Percentiles rank a stretch among this genome's conserved stretches.
phyloP scores from a whole-genome alignment of 495 filamentous ascomycete species.

The Aspergillus ostianus region DNA sequence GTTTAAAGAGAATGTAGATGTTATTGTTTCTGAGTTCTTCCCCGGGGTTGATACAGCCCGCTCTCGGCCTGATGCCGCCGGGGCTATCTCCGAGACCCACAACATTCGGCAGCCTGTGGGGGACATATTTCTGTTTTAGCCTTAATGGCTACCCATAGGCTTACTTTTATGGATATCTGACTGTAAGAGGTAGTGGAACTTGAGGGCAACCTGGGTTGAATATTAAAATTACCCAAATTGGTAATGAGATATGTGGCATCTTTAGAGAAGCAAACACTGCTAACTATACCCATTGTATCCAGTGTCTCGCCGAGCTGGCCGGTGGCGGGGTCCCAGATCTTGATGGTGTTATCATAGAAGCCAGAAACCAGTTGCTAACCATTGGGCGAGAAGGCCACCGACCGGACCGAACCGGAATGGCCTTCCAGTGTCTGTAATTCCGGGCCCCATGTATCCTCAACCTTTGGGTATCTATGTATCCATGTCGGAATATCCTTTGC shows the following conservation, averaged over 20 bases:
- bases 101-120: too few species aligned
- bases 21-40: too few species aligned
- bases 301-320: constrained; percentile 1
- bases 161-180: not conserved
- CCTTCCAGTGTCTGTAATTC: not conserved
- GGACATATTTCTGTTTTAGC: too few species aligned
- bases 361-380: not conserved
- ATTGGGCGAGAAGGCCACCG: constrained; percentile 1
- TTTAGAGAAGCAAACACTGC: not conserved
- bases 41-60: not conserved
- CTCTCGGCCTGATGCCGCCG: not conserved
- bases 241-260: constrained; percentile 1
- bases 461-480: not conserved
- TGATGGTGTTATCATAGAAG: not conserved
- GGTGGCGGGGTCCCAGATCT: not conserved
- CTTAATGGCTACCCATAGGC: not conserved
- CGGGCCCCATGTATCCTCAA: not conserved
- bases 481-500: not conserved
- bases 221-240: constrained; percentile 1
- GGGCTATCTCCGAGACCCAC: not conserved
- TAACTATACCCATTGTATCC: not conserved
- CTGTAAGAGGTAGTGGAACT: constrained; percentile 1
- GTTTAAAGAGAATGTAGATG: too few species aligned
- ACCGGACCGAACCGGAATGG: not conserved
- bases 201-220: not conserved